A percentile compares a stretch with the other conserved stretches of the same genome.
phyloP scores from a whole-genome alignment of 441 rosid genomes.

The Theobroma grandiflorum region DNA sequence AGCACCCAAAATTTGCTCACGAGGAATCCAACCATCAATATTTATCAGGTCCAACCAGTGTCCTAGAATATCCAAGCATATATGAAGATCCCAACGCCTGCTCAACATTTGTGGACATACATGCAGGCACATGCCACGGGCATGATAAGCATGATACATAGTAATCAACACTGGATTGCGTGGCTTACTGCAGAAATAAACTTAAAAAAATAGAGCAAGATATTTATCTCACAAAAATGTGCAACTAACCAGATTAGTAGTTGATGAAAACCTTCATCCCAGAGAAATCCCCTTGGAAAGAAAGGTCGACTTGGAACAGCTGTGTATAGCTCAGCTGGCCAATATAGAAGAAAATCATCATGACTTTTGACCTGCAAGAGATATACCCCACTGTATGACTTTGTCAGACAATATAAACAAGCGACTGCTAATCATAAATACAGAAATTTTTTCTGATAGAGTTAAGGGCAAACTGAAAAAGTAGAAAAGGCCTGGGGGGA shows the following conservation, averaged over 20 bases:
- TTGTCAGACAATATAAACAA: constrained; percentile 42
- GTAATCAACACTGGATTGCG: constrained; percentile 28
- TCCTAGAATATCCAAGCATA: constrained; percentile 84
- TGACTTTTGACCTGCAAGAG: constrained; percentile 66
- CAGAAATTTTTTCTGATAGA: constrained; percentile 9
- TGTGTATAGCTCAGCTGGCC: constrained; percentile 99
- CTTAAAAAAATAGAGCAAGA: constrained; percentile 18
- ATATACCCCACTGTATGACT: constrained; percentile 45
- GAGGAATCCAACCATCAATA: constrained; percentile 96
- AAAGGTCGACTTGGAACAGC: constrained; percentile 99
- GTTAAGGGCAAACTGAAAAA: not conserved
- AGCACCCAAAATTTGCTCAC: constrained; percentile 92
- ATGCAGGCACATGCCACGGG: constrained; percentile 27
- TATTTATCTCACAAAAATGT: constrained; percentile 13
- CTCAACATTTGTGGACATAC: constrained; percentile 32
- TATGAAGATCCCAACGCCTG: constrained; percentile 85
- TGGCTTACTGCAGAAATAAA: constrained; percentile 23
- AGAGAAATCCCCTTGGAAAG: constrained; percentile 95
- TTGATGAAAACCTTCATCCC: constrained; percentile 99
- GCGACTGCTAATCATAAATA: constrained; percentile 12
- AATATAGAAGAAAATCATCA: constrained; percentile 71
- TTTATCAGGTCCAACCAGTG: constrained; percentile 94
- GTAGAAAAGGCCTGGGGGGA: not conserved
- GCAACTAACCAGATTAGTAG: constrained; percentile 84
- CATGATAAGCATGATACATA: constrained; percentile 29